Evolutionary conservation across 139 green algal genomes (phyloP).

Genomic region (Ettlia oleoabundans): DNA sequence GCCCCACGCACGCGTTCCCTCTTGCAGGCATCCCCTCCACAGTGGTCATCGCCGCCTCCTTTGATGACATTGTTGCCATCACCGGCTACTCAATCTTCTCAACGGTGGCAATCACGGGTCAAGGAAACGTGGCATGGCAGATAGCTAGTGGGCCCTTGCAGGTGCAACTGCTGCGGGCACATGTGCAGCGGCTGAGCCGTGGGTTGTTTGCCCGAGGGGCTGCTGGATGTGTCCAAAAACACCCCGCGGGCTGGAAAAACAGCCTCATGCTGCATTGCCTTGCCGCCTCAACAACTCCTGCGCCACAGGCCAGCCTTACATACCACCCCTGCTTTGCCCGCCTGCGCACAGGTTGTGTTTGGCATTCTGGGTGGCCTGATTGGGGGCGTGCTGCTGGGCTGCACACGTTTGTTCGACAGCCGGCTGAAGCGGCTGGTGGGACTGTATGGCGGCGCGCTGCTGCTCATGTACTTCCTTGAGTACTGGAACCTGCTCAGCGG

Average conservation of each 20-base stretch:
- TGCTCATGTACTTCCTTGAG: constrained; percentile 80
- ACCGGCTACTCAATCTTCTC: constrained; percentile 85
- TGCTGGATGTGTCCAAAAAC: too few relatives aligned
- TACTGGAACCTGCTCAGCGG: constrained; percentile 68
- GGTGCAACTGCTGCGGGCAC: constrained; percentile 11
- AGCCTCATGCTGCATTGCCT: too few relatives aligned
- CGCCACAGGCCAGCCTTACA: background rate
- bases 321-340: background rate
- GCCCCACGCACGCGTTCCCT: background rate
- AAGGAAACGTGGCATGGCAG: constrained; percentile 31
- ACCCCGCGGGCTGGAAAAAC: too few relatives aligned
- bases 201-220: too few relatives aligned
- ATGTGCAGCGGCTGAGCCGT: too few relatives aligned
- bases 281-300: too few relatives aligned
- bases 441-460: constrained; percentile 57
- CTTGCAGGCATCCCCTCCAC: constrained; percentile 76
- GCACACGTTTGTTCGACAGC: constrained; percentile 71
- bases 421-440: constrained; percentile 59
- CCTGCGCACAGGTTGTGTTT: constrained; percentile 54
- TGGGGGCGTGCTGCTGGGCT: constrained; percentile 47
- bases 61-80: constrained; percentile 91
- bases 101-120: constrained; percentile 63
- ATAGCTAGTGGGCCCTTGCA: constrained; percentile 51
- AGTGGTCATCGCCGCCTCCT: constrained; percentile 83
- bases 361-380: constrained; percentile 67